Base-by-base conservation (phyloP, 106 monocot genomes). In the Gastrodia elata region DNA sequence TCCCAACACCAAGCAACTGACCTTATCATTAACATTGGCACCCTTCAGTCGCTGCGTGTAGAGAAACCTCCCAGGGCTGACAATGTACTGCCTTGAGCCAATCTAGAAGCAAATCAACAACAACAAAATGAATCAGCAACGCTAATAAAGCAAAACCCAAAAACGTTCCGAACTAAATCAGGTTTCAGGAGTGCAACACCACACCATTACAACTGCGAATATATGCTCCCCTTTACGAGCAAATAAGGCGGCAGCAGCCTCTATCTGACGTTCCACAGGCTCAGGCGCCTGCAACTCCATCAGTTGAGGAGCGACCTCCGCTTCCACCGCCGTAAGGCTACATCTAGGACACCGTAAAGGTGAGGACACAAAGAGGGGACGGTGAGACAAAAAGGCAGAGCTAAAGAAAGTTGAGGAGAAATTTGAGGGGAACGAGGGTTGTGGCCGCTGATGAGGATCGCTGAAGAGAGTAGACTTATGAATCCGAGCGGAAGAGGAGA, bases 11-110 rank as follows among this genome's bases (percentile, higher is more conserved):
- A 61, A 26, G 6, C 10, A 69, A 35, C 69, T 39, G 25, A 93
- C 97, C 97, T 97, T 88, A 42, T 97, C 97, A 82, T 93, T 80
- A 14, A 83, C 93, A 83, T 87, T 90, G 24, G 97, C 97, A 14
- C 79, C 97, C 77, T 97, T 97, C 46, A 97, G 83, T 73, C 97
- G 88, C 75, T 97, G 97, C 0, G 88, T 88, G 38, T 84, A 84
- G 74, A 97, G 59, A 78, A 84, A 93, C 13, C 97, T 67, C 40
- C 97, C 97, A 38, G 92, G 97, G 68, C 88, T 79, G 57, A 97
- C 97, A 79, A 97, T 97, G 75, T 97, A 97, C 75, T 97, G 97
- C 43, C 90, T 75, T 20, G 84, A 84, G 18, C 97, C 97, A 69
- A 97, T 76, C 97, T 97, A 71, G 70, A 20, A 80, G 32, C 3